Percentiles rank a stretch among this genome's conserved stretches.
These are phyloP conservation scores for Colletotrichum theobromicola DNA, from an alignment of 2,329 filamentous ascomycete species.

Conservation along the genomic window DNA sequence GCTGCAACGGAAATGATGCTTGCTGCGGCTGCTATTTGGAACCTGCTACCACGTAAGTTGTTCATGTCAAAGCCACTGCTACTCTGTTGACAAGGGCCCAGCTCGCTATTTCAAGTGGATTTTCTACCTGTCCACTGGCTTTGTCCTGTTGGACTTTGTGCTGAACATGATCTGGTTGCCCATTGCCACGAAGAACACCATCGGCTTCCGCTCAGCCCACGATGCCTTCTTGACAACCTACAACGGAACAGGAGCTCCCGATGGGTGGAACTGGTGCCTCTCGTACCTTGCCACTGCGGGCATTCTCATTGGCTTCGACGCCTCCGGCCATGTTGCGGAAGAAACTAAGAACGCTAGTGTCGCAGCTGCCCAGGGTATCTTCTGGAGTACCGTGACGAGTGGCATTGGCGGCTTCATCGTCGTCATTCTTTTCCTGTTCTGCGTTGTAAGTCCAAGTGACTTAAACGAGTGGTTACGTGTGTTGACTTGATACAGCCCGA, in stretches of 20 bases:
- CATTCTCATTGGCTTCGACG: slow-evolving; percentile 66
- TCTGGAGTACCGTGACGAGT: slow-evolving; percentile 63
- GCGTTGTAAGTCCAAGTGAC: slow-evolving; percentile 42
- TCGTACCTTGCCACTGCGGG: slow-evolving; percentile 66
- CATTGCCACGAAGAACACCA: slow-evolving; percentile 56
- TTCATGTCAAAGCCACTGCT: accelerated
- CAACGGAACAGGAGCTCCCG: slow-evolving; percentile 60
- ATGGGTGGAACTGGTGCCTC: slow-evolving; percentile 68
- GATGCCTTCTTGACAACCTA: slow-evolving; percentile 67
- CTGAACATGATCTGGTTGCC: slow-evolving; percentile 67
- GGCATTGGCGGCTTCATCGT: slow-evolving; percentile 59
- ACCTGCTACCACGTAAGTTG: slow-evolving; percentile 54
- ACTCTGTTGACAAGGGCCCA: slow-evolving; percentile 21
- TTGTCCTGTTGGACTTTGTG: slow-evolving; percentile 63
- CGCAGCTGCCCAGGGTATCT: slow-evolving; percentile 63
- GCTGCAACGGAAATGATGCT: slow-evolving; percentile 59
- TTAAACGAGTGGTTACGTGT: neutral
- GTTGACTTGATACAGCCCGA: slow-evolving; percentile 44
- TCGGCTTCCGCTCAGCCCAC: slow-evolving; percentile 61
- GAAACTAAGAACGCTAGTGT: slow-evolving; percentile 64
- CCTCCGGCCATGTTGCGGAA: slow-evolving; percentile 64
- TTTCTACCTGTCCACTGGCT: slow-evolving; percentile 52
- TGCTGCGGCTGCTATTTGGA: slow-evolving; percentile 52
- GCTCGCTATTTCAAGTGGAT: slow-evolving; percentile 52
- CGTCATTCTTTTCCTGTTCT: slow-evolving; percentile 66